These are phyloP conservation scores for Plasmodium ovale DNA, from an alignment of 169 alveolate genomes.

Conservation along the genomic window DNA sequence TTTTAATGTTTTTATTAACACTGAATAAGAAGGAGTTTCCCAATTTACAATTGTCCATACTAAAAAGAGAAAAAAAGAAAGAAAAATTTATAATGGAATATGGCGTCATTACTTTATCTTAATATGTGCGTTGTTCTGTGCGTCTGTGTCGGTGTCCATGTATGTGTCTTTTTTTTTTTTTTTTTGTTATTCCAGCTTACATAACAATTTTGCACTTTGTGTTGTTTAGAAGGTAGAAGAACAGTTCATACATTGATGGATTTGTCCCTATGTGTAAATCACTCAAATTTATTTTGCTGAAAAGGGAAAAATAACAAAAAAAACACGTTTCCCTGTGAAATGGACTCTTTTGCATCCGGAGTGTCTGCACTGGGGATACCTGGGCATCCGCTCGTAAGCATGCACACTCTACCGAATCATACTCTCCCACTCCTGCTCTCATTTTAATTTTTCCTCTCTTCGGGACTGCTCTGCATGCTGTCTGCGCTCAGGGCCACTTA, in stretches of 20 bases:
- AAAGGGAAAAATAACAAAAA: conserved; percentile 10
- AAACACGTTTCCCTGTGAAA: too few species aligned
- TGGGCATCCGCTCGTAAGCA: neutral
- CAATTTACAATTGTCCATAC: conserved; percentile 50
- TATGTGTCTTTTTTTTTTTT: neutral
- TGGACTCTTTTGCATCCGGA: too few species aligned
- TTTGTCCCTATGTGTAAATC: conserved; percentile 28
- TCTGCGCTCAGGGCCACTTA: neutral
- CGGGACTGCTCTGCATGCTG: too few species aligned
- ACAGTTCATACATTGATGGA: conserved; percentile 16
- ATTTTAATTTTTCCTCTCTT: too few species aligned
- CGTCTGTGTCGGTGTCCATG: neutral
- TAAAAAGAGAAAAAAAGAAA: conserved; percentile 3
- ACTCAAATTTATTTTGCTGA: conserved; percentile 60
- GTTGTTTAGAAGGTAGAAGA: conserved; percentile 41
- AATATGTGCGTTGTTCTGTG: neutral
- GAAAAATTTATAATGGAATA: neutral
- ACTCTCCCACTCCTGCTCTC: neutral
- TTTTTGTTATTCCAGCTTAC: conserved; percentile 10
- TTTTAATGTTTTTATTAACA: conserved; percentile 20
- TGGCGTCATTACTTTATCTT: neutral
- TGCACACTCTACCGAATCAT: neutral
- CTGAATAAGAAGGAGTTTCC: conserved; percentile 25
- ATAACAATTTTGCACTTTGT: conserved; percentile 55
- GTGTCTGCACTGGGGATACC: neutral